These are phyloP conservation scores for Bonnemaisonia californica DNA, from an alignment of 31 red algal species.

Conservation along the genomic window DNA sequence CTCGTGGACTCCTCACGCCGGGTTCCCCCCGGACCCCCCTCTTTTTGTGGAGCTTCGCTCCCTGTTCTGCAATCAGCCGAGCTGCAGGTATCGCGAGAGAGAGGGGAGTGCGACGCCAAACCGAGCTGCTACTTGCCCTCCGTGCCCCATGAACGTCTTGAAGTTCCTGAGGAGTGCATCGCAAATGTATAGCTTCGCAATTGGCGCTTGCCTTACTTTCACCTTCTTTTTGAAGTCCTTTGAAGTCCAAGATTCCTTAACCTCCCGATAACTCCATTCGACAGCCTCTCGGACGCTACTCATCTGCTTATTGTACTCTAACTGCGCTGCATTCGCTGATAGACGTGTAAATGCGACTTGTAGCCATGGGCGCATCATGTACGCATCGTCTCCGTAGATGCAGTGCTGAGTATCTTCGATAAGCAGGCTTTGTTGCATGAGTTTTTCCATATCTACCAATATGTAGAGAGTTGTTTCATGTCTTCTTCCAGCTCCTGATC, in stretches of 20 bases:
- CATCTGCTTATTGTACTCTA: conserved; percentile 19
- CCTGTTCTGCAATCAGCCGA: too few species aligned
- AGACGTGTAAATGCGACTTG: conserved; percentile 4
- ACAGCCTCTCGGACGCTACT: not conserved
- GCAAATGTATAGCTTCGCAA: conserved; percentile 3
- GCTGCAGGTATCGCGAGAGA: not conserved
- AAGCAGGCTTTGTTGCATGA: not conserved
- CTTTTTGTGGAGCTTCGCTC: too few species aligned
- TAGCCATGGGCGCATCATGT: conserved; percentile 36
- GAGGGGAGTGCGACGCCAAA: not conserved
- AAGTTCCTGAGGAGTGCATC: not conserved
- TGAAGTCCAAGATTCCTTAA: conserved; percentile 3
- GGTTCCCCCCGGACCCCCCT: too few species aligned
- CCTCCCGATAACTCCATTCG: conserved; percentile 41
- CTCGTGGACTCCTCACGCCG: too few species aligned
- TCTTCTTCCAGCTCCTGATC: conserved; percentile 17
- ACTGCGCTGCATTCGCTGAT: conserved; percentile 1
- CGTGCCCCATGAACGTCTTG: conserved; percentile 24
- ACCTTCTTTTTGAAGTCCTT: conserved; percentile 3
- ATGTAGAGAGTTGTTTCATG: conserved; percentile 32
- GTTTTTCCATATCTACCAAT: not conserved
- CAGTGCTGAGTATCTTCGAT: conserved; percentile 24
- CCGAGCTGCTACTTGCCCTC: not conserved
- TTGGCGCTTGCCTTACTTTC: conserved; percentile 4
- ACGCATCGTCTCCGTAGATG: conserved; percentile 33